These are phyloP conservation scores for Mycena citricolor DNA, from an alignment of 1,284 basidiomycete species.

Conservation along the genomic window DNA sequence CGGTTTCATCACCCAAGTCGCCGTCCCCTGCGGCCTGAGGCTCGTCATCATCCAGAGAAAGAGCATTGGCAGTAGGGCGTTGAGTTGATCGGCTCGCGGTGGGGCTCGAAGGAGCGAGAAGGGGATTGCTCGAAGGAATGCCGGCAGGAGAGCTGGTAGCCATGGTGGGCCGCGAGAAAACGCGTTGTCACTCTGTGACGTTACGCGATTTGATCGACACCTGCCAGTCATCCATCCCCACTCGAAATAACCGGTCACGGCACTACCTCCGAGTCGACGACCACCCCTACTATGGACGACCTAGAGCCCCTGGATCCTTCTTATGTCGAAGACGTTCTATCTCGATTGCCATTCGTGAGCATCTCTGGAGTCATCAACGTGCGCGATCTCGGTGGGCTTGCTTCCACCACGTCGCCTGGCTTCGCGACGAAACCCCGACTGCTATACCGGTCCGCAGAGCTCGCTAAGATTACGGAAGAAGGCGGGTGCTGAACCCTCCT, in stretches of 20 bases:
- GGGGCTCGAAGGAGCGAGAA: conserved; percentile 45
- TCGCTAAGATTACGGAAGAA: conserved; percentile 65
- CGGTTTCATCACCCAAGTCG: conserved; percentile 43
- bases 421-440: conserved; percentile 54
- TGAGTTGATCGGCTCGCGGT: conserved; percentile 43
- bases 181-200: conserved; percentile 11
- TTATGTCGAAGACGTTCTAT: conserved; percentile 61
- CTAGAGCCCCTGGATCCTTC: conserved; percentile 63
- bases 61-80: conserved; percentile 55
- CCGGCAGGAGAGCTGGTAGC: conserved; percentile 18
- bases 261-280: conserved; percentile 2
- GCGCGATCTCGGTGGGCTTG: conserved; percentile 66
- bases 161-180: conserved; percentile 13
- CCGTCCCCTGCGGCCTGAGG: conserved; percentile 55
- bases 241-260: conserved; percentile 2
- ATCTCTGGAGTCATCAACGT: conserved; percentile 71
- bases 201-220: not conserved
- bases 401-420: conserved; percentile 43
- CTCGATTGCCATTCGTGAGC: conserved; percentile 63
- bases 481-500: conserved; percentile 39
- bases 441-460: conserved; percentile 66
- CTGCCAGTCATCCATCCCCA: not conserved
- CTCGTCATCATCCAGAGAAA: conserved; percentile 61
- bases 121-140: conserved; percentile 67
- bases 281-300: conserved; percentile 38